Base-by-base conservation (phyloP, 805 yeast genomes). In the Kuraishia hungarica region DNA sequence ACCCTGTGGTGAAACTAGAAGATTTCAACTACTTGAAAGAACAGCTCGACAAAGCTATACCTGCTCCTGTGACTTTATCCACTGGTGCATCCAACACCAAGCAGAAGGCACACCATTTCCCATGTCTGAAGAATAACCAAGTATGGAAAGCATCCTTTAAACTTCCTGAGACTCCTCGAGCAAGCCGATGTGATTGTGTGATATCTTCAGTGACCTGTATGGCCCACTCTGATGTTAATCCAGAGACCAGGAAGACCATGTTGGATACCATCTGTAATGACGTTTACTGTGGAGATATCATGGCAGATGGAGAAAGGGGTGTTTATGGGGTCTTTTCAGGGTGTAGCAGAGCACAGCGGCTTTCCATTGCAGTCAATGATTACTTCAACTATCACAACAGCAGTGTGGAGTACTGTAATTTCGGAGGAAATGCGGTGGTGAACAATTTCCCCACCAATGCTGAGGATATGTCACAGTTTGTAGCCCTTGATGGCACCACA, bases 171-270 rank as follows among this genome's bases (percentile, higher is more conserved):
- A 68, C 72, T 1, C 82, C 83, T 1, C 71, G 74, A 55, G 58
- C 66, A 10, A 72, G 70, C 17, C 65, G 71, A 53, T 78, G 82
- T 62, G 78, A 73, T 57, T 77, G 81, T 58, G 63, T 76, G 29
- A 68, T 73, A 65, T 60, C 74, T 8, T 68, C 74, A 4, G 60
- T 75, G 4, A 60, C 71, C 1, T 78, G 81, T 60, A 65, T 73
- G 48, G 61, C 68, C 28, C 60, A 64, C 51, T 62, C 60, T 39
- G 53, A 21, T 21, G 51, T 23, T 11, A 55, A 55, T 1, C 61
- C 66, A 26, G 56, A 68, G 50, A 64, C 63, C 43, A 54, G 51
- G 35, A 58, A 51, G 35, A 58, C 67, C n/a, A 59, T 73, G 23
- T 51, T 59, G 15, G 67, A 72, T 22, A 39, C 60, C 3, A 61